phyloP scores from a whole-genome alignment of 768 basidiomycete species.

The Tulasnella calospora region DNA sequence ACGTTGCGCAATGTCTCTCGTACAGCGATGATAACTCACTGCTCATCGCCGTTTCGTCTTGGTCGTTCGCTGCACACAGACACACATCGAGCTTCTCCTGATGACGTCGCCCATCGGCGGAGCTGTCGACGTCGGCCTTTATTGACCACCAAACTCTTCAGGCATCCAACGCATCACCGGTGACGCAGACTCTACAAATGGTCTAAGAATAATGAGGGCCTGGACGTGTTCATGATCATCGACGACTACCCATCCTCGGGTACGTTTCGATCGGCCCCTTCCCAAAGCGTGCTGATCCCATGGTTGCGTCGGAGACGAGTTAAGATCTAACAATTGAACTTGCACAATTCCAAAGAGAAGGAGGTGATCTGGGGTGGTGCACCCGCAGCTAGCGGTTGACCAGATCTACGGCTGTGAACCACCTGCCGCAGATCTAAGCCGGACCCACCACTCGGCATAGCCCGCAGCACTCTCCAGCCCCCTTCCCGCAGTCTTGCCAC shows the following conservation, averaged over 20 bases:
- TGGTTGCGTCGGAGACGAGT: neutral
- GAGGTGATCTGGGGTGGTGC: neutral
- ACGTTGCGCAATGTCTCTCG: neutral
- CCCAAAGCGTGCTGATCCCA: neutral
- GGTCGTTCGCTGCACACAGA: no score
- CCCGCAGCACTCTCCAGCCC: neutral
- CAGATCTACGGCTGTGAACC: neutral
- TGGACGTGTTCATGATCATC: no score
- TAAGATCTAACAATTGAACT: neutral
- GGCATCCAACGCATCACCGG: neutral
- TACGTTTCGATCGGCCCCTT: neutral
- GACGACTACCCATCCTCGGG: no score
- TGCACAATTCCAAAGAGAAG: neutral
- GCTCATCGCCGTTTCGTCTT: neutral
- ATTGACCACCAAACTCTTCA: no score
- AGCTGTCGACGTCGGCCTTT: neutral
- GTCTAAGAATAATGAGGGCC: no score
- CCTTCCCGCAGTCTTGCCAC: neutral
- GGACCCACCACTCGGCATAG: neutral
- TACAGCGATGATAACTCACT: neutral
- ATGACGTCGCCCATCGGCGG: neutral
- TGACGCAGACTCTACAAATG: neutral
- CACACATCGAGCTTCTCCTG: neutral
- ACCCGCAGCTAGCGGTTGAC: neutral
- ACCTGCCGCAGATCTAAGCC: neutral